Base-by-base conservation (phyloP, 805 yeast genomes). In the Metschnikowia arizonensis region DNA sequence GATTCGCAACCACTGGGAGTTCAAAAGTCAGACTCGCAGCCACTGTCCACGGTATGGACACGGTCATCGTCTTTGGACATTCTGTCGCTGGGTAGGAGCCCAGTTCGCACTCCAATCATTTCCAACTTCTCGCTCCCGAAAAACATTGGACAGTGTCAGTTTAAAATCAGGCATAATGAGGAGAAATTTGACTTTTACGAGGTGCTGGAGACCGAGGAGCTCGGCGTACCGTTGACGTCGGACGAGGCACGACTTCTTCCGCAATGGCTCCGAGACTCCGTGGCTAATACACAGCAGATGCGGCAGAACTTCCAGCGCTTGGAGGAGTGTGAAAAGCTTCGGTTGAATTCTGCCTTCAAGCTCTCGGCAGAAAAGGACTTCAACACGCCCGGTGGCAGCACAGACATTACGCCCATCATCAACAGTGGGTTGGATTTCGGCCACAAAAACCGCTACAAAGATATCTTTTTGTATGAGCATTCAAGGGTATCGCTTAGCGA, bases 281-380 rank as follows among this genome's bases (percentile, higher is more conserved):
- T 47, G 11, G 32, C 41, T 3, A 48, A 46, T 40, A 40, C 41
- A 30, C 15, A 36, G 31, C 56, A 50, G 18, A 56, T 66, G 21
- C 56, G 54, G 26, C 53, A 55, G 1, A 61, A 81, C 50, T 90
- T 88, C 61, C 76, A 78, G 52, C 65, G 65, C 38, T 67, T 90
- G 36, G 96, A 91, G 64, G 64, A 76, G 37, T 72, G 77, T 24
- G 97, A 90, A 60, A 79, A 80, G 50, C 73, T 72, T 14, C 69
- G 97, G 33, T 69, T 89, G 46, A 79, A 81, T 39, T 36, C 45
- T 18, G 56, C 55, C 3, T 42, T 54, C 40, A 39, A 37, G 28
- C 28, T 44, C 10, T 24, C 9, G 11, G 5, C 39, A 4, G 45
- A 47, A 10, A 12, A 38, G 3, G 46, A 44, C 21, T 44, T 50